Conservation (phyloP, 2,329 filamentous ascomycete species). For the Cryphonectria radicalis region DNA sequence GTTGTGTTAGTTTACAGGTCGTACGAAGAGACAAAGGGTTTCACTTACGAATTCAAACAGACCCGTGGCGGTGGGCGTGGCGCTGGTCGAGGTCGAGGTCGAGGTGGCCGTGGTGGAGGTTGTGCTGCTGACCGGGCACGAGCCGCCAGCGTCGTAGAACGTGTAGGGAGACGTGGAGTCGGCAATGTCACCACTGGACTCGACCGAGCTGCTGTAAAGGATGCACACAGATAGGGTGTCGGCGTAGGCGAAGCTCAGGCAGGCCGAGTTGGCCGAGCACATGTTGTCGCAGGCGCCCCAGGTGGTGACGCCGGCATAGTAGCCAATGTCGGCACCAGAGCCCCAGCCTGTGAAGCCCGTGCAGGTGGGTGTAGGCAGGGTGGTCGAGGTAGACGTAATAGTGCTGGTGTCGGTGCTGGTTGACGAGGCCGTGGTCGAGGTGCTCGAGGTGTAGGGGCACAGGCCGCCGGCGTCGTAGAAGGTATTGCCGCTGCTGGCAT, state of each 20-base stretch:
- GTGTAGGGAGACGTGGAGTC: slow-evolving; percentile 35
- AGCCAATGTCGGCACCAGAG: slow-evolving; percentile 18
- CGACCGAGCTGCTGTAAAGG: slow-evolving; percentile 18
- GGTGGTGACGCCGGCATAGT: slow-evolving; percentile 12
- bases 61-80: slow-evolving; percentile 23
- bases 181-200: slow-evolving; percentile 31
- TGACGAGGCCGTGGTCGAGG: slow-evolving; percentile 3
- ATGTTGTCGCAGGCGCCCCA: slow-evolving; percentile 19
- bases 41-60: slow-evolving; percentile 20
- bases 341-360: slow-evolving; percentile 17
- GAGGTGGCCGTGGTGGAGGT: slow-evolving; percentile 11
- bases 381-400: slow-evolving; percentile 3
- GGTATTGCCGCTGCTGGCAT: slow-evolving; percentile 35
- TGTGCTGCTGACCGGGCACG: slow-evolving; percentile 16
- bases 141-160: slow-evolving; percentile 23
- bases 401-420: not conserved
- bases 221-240: slow-evolving; percentile 13
- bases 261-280: slow-evolving; percentile 20
- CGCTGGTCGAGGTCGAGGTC: slow-evolving; percentile 1
- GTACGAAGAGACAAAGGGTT: not conserved
- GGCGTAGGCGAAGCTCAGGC: slow-evolving; percentile 24
- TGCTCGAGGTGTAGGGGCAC: slow-evolving; percentile 16
- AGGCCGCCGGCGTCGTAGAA: slow-evolving; percentile 28
- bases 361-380: slow-evolving; percentile 13
- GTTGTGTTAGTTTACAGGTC: not conserved